Conservation (phyloP, 441 rosid genomes). For the Adansonia madagascariensis region DNA sequence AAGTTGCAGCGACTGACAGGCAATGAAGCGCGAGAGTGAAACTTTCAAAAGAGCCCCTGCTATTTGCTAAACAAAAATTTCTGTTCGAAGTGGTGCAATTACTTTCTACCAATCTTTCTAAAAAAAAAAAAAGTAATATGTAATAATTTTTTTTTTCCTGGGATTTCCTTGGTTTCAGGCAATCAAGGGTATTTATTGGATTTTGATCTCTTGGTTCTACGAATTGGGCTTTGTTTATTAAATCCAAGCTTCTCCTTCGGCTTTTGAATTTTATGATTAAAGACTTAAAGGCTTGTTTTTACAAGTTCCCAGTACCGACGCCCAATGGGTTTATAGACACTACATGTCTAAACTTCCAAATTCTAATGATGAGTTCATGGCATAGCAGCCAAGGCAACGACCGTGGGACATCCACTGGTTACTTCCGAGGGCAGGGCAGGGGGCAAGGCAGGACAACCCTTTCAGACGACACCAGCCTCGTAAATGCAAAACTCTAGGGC, state of each 20-base stretch:
- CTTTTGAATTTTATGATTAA: not conserved
- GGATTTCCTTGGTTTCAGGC: too few species aligned
- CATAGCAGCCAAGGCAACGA: not conserved
- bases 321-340: not conserved
- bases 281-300: not conserved
- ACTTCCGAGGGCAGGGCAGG: not conserved
- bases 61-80: not conserved
- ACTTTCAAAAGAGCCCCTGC: not conserved
- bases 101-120: too few species aligned
- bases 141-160: too few species aligned
- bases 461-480: constrained; percentile 26
- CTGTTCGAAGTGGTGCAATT: not conserved
- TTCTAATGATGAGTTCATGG: not conserved
- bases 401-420: not conserved
- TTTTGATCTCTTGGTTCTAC: not conserved
- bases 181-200: not conserved
- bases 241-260: not conserved
- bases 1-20: not conserved
- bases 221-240: not conserved
- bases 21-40: constrained; percentile 8
- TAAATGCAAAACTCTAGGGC: constrained; percentile 7
- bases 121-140: too few species aligned
- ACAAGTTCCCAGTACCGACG: not conserved
- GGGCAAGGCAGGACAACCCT: not conserved
- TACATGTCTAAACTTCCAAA: not conserved